A percentile compares a stretch with the other conserved stretches of the same genome.
Conservation (phyloP, 169 alveolate genomes). For the Eimeria acervulina region DNA sequence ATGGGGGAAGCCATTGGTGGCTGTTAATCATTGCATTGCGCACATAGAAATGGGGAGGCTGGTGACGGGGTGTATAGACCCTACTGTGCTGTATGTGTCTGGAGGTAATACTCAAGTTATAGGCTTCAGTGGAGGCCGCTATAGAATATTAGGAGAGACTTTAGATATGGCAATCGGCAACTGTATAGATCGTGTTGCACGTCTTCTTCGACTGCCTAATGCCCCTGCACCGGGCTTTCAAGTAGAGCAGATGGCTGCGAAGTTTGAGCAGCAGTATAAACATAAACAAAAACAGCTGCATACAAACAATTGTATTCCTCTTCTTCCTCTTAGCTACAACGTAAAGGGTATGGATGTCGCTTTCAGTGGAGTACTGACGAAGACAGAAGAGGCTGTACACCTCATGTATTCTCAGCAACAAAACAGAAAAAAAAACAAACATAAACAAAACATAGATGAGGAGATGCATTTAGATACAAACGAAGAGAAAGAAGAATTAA, state of each 20-base stretch:
- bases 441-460: neutral
- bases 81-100: constrained; percentile 98
- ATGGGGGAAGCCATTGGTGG: constrained; percentile 97
- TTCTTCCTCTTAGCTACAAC: constrained; percentile 96
- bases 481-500: too few species aligned
- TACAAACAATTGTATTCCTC: constrained; percentile 3
- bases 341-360: constrained; percentile 99
- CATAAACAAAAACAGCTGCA: too few species aligned
- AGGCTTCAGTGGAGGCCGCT: constrained; percentile 90
- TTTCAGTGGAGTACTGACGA: constrained; percentile 94
- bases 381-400: constrained; percentile 61
- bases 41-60: constrained; percentile 99
- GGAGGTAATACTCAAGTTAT: constrained; percentile 98
- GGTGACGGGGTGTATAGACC: constrained; percentile 96
- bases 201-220: constrained; percentile 97
- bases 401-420: neutral
- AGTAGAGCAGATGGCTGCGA: constrained; percentile 97
- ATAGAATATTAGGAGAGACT: constrained; percentile 99
- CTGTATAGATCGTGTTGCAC: constrained; percentile 98
- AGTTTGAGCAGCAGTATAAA: constrained; percentile 78
- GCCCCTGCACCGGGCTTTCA: constrained; percentile 99
- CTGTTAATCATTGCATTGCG: constrained; percentile 99
- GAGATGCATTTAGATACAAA: neutral
- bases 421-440: neutral
- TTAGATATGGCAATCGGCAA: constrained; percentile 99